A percentile compares a stretch with the other conserved stretches of the same genome.
phyloP scores from a whole-genome alignment of 179 eudicot species.

The Spinacia oleracea region DNA sequence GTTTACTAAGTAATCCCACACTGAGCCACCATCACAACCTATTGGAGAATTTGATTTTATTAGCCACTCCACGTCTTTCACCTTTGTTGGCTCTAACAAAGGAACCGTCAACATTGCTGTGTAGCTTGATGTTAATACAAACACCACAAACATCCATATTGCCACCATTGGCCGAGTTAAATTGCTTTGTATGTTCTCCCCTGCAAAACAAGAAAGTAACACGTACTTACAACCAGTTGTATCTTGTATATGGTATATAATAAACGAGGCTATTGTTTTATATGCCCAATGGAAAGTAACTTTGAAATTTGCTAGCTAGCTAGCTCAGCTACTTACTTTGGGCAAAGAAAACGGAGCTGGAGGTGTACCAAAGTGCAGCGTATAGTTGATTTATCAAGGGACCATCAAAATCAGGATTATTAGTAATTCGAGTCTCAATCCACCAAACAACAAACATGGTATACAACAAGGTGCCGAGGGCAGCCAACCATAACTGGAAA shows the following conservation, averaged over 20 bases:
- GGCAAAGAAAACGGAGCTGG: slow-evolving; percentile 51
- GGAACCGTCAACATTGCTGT: slow-evolving; percentile 49
- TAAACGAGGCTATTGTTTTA: no score
- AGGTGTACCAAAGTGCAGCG: slow-evolving; percentile 47
- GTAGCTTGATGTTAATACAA: slow-evolving; percentile 42
- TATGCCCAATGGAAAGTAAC: no score
- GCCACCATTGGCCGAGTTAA: slow-evolving; percentile 29
- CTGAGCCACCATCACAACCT: slow-evolving; percentile 50
- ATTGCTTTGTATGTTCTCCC: slow-evolving; percentile 38
- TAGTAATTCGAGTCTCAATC: slow-evolving; percentile 37
- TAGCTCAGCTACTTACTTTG: slow-evolving; percentile 33
- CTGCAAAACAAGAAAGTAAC: slow-evolving; percentile 30
- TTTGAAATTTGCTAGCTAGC: no score
- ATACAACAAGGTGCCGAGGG: slow-evolving; percentile 32
- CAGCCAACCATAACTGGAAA: slow-evolving; percentile 35
- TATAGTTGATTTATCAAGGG: slow-evolving; percentile 37
- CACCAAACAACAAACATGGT: slow-evolving; percentile 42
- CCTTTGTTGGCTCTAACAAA: slow-evolving; percentile 25
- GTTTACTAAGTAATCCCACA: slow-evolving; percentile 26
- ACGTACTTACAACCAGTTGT: no score
- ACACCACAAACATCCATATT: slow-evolving; percentile 46
- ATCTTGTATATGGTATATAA: no score
- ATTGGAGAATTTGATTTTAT: slow-evolving; percentile 32
- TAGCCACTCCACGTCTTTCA: slow-evolving; percentile 33
- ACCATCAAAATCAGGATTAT: slow-evolving; percentile 39